Percentiles rank a stretch among this genome's conserved stretches.
These are phyloP conservation scores for Panus rudis DNA, from an alignment of 768 basidiomycete genomes.

Conservation along the genomic window DNA sequence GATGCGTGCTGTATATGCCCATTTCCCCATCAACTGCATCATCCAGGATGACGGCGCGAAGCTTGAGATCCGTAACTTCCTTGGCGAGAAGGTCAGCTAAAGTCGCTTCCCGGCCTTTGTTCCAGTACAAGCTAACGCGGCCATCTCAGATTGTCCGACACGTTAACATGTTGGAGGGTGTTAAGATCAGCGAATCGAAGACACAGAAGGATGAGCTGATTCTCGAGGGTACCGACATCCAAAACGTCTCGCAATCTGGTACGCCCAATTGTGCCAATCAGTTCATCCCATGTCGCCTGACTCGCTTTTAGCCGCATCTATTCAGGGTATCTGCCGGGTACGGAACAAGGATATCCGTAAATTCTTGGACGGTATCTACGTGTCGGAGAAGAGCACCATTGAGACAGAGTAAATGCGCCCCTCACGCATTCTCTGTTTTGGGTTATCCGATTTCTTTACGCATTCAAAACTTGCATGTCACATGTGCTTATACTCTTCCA, in stretches of 20 bases:
- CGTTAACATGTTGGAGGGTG: constrained; percentile 88
- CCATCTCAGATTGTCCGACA: constrained; percentile 91
- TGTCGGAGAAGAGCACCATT: constrained; percentile 74
- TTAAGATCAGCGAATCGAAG: constrained; percentile 78
- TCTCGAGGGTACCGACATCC: constrained; percentile 91
- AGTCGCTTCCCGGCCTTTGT: not conserved
- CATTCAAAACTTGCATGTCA: constrained; percentile 24
- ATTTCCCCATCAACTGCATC: constrained; percentile 99
- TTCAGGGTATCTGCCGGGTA: constrained; percentile 94
- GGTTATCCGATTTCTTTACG: constrained; percentile 11
- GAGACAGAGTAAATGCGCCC: constrained; percentile 28
- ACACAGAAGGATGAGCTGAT: constrained; percentile 93
- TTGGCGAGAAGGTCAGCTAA: constrained; percentile 80
- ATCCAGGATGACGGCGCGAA: constrained; percentile 67
- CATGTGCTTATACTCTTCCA: constrained; percentile 12
- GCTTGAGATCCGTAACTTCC: constrained; percentile 91
- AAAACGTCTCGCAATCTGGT: constrained; percentile 97
- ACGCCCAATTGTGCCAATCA: constrained; percentile 10
- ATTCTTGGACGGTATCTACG: constrained; percentile 93
- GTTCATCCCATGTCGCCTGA: not conserved
- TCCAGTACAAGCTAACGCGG: not conserved
- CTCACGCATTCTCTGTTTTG: constrained; percentile 7
- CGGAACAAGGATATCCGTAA: constrained; percentile 99
- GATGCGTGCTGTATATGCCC: constrained; percentile 99
- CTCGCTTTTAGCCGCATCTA: constrained; percentile 69